phyloP scores from a whole-genome alignment of 805 yeast genomes.

The Ogataea wickerhamii region DNA sequence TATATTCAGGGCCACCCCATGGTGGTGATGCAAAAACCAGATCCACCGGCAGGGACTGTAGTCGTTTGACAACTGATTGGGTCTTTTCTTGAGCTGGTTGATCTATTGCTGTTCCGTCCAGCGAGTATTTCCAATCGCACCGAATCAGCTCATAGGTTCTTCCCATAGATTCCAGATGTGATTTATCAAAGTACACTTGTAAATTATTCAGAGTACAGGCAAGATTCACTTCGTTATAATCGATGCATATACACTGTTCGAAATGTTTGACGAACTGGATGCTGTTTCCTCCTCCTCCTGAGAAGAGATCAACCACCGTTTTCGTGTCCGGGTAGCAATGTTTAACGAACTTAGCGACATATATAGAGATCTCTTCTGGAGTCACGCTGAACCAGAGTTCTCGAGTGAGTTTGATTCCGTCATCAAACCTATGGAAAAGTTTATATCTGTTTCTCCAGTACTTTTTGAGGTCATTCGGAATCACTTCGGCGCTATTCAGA shows the following conservation, averaged over 20 bases:
- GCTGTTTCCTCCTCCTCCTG: slow-evolving; percentile 88
- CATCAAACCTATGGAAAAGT: slow-evolving; percentile 61
- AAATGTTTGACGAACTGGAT: slow-evolving; percentile 68
- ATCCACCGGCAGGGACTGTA: slow-evolving; percentile 34
- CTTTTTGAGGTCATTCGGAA: slow-evolving; percentile 41
- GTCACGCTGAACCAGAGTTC: slow-evolving; percentile 89
- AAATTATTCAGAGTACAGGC: slow-evolving; percentile 66
- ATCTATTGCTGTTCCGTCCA: slow-evolving; percentile 1
- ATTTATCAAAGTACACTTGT: slow-evolving; percentile 42
- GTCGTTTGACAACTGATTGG: slow-evolving; percentile 6
- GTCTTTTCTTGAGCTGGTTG: slow-evolving; percentile 7
- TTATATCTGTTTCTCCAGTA: slow-evolving; percentile 62
- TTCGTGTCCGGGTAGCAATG: slow-evolving; percentile 48
- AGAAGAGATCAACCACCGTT: slow-evolving; percentile 62
- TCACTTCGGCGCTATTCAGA: slow-evolving; percentile 6
- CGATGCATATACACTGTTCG: slow-evolving; percentile 58
- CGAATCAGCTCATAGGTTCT: slow-evolving; percentile 41
- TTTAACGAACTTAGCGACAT: slow-evolving; percentile 50
- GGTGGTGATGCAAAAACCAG: slow-evolving; percentile 77
- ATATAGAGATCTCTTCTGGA: slow-evolving; percentile 68
- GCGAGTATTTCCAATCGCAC: slow-evolving; percentile 18
- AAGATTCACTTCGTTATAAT: slow-evolving; percentile 55
- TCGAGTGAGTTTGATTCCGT: slow-evolving; percentile 63
- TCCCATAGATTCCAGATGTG: slow-evolving; percentile 45
- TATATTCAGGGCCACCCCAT: slow-evolving; percentile 79